Evolutionary conservation across 225 moss, liverwort and hornwort genomes (phyloP), one percentile per base, ranked within the genome.

Genomic region (Pseudisothecium myosuroides): DNA sequence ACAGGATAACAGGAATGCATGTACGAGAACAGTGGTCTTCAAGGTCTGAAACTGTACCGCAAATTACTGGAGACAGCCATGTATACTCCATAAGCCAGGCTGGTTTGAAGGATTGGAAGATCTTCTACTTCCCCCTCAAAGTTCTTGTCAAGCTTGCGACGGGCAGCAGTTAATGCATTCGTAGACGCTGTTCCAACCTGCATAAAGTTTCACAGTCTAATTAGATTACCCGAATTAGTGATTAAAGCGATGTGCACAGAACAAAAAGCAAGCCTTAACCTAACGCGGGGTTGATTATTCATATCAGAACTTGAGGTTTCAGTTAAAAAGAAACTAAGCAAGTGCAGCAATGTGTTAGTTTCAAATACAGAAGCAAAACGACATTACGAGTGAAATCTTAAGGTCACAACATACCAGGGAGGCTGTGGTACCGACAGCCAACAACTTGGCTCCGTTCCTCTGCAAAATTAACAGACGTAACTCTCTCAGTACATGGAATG

Each of bases 51-150:
- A 82, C 77, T 67, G 41, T 94, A 96, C 96, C 96, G 92, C 90
- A 99, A 86, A 85, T 99, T 99, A 92, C 98, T 99, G 81, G 98
- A 99, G 80, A 99, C 73, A 63, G 96, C 94, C 98, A 99, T 99
- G 93, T 99, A 99, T 24, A 96, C 98, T 90, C 98, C 98, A 91
- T 99, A 99, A 26, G 98, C 98, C 92, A 99, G 92, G 90, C 98
- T 99, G 50, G 98, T 99, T 67, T 93, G 71, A 52, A 99, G 88
- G 74, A 99, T 96, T 76, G 98, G 98, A 58, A 99, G 84, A 84
- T 99, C 98, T 85, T 97, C 96, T 41, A 81, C 27, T 87, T 95
- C 94, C 71, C 88, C 98, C 74, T 58, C 89, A 82, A 91, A 93
- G 82, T 90, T 92, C 83, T 94, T 95, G 83, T 97, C 98, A 47